Conservation (phyloP, 1,284 basidiomycete species). For the Ceratobasidium sp. region DNA sequence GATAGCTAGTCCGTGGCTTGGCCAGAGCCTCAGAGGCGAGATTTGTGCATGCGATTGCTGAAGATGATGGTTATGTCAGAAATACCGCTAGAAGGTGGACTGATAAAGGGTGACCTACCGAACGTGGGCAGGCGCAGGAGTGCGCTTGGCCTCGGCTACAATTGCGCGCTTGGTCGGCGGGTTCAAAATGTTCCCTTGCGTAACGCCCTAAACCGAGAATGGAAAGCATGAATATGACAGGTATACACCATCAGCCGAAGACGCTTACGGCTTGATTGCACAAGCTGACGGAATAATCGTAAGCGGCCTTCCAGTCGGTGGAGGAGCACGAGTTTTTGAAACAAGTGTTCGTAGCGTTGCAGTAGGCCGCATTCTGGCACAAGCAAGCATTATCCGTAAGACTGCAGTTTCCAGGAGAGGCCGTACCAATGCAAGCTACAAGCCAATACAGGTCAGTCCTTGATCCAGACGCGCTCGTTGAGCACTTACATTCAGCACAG, state of each 20-base stretch:
- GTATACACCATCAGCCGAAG: neutral
- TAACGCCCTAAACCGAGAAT: slow-evolving; percentile 14
- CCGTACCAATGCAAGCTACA: no score
- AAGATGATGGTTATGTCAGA: neutral
- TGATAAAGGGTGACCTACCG: slow-evolving; percentile 9
- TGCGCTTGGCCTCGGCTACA: neutral
- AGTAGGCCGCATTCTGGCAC: slow-evolving; percentile 40
- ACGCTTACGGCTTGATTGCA: slow-evolving; percentile 14
- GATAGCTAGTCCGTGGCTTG: no score
- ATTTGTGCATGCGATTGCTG: neutral
- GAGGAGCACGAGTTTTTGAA: slow-evolving; percentile 20
- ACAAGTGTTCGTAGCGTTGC: slow-evolving; percentile 39
- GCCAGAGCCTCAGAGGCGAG: no score
- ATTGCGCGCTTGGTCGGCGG: slow-evolving; percentile 13
- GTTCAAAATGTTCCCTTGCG: slow-evolving; percentile 6
- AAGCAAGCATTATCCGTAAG: slow-evolving; percentile 42
- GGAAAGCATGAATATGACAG: slow-evolving; percentile 1
- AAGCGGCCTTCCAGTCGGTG: slow-evolving; percentile 28
- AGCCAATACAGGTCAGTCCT: no score
- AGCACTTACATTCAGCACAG: slow-evolving; percentile 6
- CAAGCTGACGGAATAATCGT: slow-evolving; percentile 7
- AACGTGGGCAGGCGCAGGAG: slow-evolving; percentile 7
- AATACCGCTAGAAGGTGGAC: neutral
- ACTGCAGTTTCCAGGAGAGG: slow-evolving; percentile 22
- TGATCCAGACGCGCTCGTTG: no score